Evolutionary conservation across 1,139 yeast genomes (phyloP).

Genomic region (Taphrina flavorubra): DNA sequence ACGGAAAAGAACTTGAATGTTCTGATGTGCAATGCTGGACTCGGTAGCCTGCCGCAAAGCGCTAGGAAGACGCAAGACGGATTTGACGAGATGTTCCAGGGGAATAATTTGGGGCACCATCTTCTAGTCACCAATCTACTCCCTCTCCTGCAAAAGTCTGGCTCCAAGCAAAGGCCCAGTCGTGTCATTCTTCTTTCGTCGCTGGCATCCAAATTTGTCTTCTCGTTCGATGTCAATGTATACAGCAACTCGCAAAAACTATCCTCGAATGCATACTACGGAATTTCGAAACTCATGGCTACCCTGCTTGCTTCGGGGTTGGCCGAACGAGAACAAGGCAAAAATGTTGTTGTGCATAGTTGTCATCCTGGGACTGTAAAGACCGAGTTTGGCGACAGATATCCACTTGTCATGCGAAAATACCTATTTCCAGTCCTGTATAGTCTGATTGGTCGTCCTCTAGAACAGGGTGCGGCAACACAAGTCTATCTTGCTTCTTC

Average conservation of each 20-base stretch:
- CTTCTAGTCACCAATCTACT: conserved; percentile 67
- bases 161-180: conserved; percentile 47
- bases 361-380: conserved; percentile 36
- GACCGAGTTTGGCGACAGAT: conserved; percentile 20
- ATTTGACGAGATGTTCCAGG: conserved; percentile 66
- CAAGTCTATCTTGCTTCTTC: conserved; percentile 37
- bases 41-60: conserved; percentile 14
- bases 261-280: conserved; percentile 20
- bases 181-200: conserved; percentile 30
- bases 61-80: conserved; percentile 45
- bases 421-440: conserved; percentile 70
- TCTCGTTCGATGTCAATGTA: conserved; percentile 23
- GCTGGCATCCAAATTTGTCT: conserved; percentile 31
- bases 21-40: conserved; percentile 46
- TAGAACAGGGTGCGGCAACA: conserved; percentile 50
- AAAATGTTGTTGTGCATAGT: conserved; percentile 6
- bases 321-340: conserved; percentile 3
- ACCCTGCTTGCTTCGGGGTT: conserved; percentile 14
- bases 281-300: conserved; percentile 34
- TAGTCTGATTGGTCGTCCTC: conserved; percentile 69
- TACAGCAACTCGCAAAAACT: conserved; percentile 17
- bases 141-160: conserved; percentile 56
- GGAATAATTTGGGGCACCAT: conserved; percentile 78
- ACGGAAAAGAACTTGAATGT: conserved; percentile 44
- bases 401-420: conserved; percentile 9